A percentile compares a stretch with the other conserved stretches of the same genome.
phyloP scores from a whole-genome alignment of 371 early-diverging fungal species.

The Mucor circinelloides region DNA sequence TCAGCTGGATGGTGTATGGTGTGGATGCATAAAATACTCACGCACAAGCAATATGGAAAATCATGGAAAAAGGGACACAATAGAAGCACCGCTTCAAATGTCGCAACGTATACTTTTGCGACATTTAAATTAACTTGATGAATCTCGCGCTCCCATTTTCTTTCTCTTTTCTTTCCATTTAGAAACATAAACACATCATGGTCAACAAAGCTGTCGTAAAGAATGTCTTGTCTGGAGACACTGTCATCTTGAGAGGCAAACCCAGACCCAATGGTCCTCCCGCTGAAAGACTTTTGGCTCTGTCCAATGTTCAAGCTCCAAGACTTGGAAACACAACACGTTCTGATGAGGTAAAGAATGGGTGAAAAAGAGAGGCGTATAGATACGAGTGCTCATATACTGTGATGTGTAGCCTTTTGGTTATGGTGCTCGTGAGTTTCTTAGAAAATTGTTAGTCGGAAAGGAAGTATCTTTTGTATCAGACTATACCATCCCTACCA shows the following conservation, averaged over 20 bases:
- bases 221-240: constrained; percentile 90
- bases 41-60: background rate
- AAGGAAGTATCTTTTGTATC: constrained; percentile 87
- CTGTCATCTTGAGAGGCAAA: constrained; percentile 83
- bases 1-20: background rate
- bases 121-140: background rate
- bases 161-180: background rate
- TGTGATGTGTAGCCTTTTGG: constrained; percentile 70
- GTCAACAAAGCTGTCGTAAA: constrained; percentile 74
- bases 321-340: constrained; percentile 81
- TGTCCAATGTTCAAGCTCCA: constrained; percentile 85
- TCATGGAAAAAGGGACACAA: background rate
- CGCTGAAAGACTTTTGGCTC: constrained; percentile 80
- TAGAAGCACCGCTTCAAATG: background rate
- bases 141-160: constrained; percentile 2
- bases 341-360: constrained; percentile 72
- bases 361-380: background rate
- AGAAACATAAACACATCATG: constrained; percentile 5
- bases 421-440: constrained; percentile 85
- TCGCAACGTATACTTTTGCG: background rate
- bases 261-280: constrained; percentile 83
- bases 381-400: background rate
- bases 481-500: constrained; percentile 68
- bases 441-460: constrained; percentile 87
- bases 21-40: background rate